These are phyloP conservation scores for Neocallimastix lanati DNA, from an alignment of 192 early-diverging fungal genomes.

Conservation along the genomic window DNA sequence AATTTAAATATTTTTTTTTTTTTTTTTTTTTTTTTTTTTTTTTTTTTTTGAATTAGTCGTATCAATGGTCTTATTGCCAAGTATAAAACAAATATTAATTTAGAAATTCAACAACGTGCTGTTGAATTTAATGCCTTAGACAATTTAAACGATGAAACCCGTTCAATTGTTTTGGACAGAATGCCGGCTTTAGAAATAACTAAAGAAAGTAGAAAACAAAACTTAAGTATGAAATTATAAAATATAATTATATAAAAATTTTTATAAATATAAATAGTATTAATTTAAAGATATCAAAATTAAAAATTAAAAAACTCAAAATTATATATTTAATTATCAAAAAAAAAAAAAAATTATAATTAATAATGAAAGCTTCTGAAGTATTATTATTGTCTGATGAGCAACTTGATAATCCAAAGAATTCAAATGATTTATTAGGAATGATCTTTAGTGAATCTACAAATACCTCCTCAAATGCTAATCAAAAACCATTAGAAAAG, in stretches of 20 bases:
- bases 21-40: too few relatives aligned
- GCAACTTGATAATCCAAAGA: background rate
- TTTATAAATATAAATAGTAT: too few relatives aligned
- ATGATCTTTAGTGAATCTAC: background rate
- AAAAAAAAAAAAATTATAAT: too few relatives aligned
- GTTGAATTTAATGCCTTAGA: constrained; percentile 75
- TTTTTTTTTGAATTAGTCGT: too few relatives aligned
- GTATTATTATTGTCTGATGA: constrained; percentile 5
- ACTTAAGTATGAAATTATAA: background rate
- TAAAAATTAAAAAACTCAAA: too few relatives aligned
- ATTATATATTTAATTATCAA: too few relatives aligned
- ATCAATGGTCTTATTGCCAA: constrained; percentile 39
- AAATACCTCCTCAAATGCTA: too few relatives aligned
- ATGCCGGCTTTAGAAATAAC: constrained; percentile 52
- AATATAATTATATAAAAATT: too few relatives aligned
- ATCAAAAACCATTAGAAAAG: background rate
- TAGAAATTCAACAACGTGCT: constrained; percentile 88
- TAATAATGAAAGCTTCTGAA: too few relatives aligned
- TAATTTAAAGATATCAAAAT: too few relatives aligned
- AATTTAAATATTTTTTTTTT: too few relatives aligned
- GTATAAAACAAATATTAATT: constrained; percentile 54
- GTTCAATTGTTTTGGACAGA: constrained; percentile 67
- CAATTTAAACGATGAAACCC: constrained; percentile 24
- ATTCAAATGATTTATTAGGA: background rate
- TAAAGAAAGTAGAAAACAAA: background rate